Conservation (phyloP, 2,329 filamentous ascomycete genomes). For the Bertia moriformis region DNA sequence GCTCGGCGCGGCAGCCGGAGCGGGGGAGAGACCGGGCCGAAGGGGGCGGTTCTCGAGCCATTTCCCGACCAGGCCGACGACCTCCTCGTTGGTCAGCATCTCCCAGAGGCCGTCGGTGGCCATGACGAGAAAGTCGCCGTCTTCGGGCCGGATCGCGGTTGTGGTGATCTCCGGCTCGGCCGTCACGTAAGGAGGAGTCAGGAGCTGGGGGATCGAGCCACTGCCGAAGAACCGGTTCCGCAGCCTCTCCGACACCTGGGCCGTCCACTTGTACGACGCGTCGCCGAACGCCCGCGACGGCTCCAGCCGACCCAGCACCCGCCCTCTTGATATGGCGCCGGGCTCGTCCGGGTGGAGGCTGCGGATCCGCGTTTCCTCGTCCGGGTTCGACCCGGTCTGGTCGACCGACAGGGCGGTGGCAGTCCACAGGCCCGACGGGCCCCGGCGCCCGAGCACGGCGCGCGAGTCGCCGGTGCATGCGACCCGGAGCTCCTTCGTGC, state of each 20-base stretch:
- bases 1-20: slow-evolving; percentile 19
- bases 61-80: slow-evolving; percentile 71
- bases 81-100: background rate
- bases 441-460: slow-evolving; percentile 77
- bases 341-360: slow-evolving; percentile 80
- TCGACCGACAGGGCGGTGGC: slow-evolving; percentile 82
- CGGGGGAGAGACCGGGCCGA: slow-evolving; percentile 13
- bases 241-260: background rate
- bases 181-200: background rate
- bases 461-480: slow-evolving; percentile 95
- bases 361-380: slow-evolving; percentile 69
- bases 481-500: slow-evolving; percentile 71
- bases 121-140: background rate
- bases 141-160: background rate
- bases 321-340: slow-evolving; percentile 45
- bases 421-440: slow-evolving; percentile 72
- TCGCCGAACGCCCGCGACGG: background rate
- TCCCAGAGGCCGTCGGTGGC: background rate
- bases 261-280: background rate
- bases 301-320: background rate
- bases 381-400: slow-evolving; percentile 79
- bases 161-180: background rate
- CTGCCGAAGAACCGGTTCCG: background rate
- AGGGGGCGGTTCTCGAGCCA: slow-evolving; percentile 90
- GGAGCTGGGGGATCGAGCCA: background rate